Evolutionary conservation across 208 protist species (phyloP).

Genomic region (Crithidia expoeki): DNA sequence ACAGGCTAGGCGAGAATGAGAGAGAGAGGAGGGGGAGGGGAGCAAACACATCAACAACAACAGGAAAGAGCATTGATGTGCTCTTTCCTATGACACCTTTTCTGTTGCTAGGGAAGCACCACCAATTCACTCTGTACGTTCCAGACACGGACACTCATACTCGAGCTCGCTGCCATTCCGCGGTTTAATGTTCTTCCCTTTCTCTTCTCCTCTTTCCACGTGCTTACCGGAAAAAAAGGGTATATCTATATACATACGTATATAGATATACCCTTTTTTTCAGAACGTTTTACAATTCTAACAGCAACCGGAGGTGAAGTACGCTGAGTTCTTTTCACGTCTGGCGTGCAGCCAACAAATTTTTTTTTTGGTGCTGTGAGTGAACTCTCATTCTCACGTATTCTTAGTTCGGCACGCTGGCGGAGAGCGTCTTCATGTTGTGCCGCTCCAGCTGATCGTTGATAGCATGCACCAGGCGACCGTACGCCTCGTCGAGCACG

Average conservation of each 20-base stretch:
- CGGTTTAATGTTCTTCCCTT: background rate
- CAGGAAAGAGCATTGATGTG: too few species aligned
- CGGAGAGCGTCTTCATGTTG: constrained; percentile 52
- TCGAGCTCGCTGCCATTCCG: background rate
- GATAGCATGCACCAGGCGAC: constrained; percentile 52
- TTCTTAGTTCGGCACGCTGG: constrained; percentile 11
- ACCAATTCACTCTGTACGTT: background rate
- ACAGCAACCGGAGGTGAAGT: constrained; percentile 10
- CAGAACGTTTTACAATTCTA: constrained; percentile 8
- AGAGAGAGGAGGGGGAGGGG: background rate
- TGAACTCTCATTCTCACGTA: background rate
- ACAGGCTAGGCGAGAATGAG: background rate
- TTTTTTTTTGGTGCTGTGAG: constrained; percentile 19
- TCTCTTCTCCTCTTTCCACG: background rate
- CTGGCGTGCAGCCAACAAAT: background rate
- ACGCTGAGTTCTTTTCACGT: background rate
- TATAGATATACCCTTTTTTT: background rate
- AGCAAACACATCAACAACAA: too few species aligned
- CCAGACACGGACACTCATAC: background rate
- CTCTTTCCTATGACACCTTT: too few species aligned
- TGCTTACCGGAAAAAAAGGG: background rate
- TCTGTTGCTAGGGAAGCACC: background rate
- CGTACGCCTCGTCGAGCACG: constrained; percentile 73
- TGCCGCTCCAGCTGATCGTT: constrained; percentile 57
- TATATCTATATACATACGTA: background rate